Base-by-base conservation (phyloP, 192 early-diverging fungal species). In the Glomus cerebriforme region DNA sequence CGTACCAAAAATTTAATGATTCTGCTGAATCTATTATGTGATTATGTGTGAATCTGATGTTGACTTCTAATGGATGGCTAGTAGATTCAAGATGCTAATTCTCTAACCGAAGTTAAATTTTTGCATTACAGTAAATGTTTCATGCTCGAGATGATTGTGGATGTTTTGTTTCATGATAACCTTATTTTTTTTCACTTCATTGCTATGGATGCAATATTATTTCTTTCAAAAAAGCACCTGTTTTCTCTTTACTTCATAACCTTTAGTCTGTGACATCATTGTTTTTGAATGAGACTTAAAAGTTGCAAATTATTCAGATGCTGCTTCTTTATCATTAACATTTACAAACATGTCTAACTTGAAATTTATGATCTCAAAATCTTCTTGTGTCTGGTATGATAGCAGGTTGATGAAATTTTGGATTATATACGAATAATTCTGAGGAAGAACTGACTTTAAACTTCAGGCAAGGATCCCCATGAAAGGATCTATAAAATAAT, bases 281-380 rank as follows among this genome's bases (percentile, higher is more conserved):
- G 70, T 67, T 67, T 67, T 67, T 67, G 31, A 67, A 17, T 5
- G 31, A 1, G 7, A 67, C 19, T 67, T 3, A 67, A 67, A 67
- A 9, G 0, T 29, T 31, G 9, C 31, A 67, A 67, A 67, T 6
- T 17, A 72, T 47, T 72, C 45, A 54, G 1, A 15, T 47, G 70
- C 70, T 26, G 37, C 22, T 73, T 73, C 70, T 73, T 73, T 49
- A 58, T 47, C 26, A 49, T 31, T 27, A 4, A 73, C 43, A 73
- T 73, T 54, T 27, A 73, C 70, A 35, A 73, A 72, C 24, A 8
- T 26, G 26, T 72, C 43, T 26, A 72, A 7, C 26, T 72, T 37
- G 26, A 72, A 72, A 24, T 72, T 1, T 45, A 24, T 0, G 45
- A 72, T 54, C 45, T 19, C 39, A 72, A 45, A 72, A 8, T 15